Conservation (phyloP, 2,329 filamentous ascomycete genomes). For the Xylaria sp. region DNA sequence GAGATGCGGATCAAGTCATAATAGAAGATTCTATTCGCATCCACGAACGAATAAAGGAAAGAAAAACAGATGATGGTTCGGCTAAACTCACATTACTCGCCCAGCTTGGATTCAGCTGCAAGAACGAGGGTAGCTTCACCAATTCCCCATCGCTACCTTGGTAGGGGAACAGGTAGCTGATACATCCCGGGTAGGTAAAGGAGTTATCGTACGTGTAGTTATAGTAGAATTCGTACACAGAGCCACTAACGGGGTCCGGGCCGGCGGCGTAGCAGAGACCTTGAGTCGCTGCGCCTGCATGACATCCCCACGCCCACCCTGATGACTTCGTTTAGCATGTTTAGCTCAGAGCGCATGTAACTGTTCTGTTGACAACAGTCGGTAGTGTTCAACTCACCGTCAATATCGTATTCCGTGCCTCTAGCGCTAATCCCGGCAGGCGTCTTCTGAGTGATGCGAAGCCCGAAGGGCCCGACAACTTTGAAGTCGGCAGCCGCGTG, state of each 20-base stretch:
- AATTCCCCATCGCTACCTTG: not conserved
- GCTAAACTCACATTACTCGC: slow-evolving; percentile 33
- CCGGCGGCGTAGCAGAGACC: slow-evolving; percentile 30
- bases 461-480: slow-evolving; percentile 34
- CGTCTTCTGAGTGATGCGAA: slow-evolving; percentile 33
- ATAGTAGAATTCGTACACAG: slow-evolving; percentile 37
- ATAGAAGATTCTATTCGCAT: too few species aligned
- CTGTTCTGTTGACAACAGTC: not conserved
- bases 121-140: slow-evolving; percentile 28
- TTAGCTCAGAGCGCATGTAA: not conserved
- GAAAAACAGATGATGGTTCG: not conserved
- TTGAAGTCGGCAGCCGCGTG: slow-evolving; percentile 17
- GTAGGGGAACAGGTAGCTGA: slow-evolving; percentile 32
- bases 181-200: slow-evolving; percentile 19
- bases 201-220: slow-evolving; percentile 30
- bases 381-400: slow-evolving; percentile 29
- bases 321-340: not conserved
- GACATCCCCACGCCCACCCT: slow-evolving; percentile 35
- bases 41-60: too few species aligned
- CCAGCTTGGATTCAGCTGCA: slow-evolving; percentile 29
- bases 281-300: slow-evolving; percentile 30
- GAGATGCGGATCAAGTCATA: too few species aligned
- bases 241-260: slow-evolving; percentile 12
- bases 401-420: slow-evolving; percentile 7
- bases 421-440: slow-evolving; percentile 18